phyloP scores from a whole-genome alignment of 2,329 filamentous ascomycete species.

The Penicillium sp. region DNA sequence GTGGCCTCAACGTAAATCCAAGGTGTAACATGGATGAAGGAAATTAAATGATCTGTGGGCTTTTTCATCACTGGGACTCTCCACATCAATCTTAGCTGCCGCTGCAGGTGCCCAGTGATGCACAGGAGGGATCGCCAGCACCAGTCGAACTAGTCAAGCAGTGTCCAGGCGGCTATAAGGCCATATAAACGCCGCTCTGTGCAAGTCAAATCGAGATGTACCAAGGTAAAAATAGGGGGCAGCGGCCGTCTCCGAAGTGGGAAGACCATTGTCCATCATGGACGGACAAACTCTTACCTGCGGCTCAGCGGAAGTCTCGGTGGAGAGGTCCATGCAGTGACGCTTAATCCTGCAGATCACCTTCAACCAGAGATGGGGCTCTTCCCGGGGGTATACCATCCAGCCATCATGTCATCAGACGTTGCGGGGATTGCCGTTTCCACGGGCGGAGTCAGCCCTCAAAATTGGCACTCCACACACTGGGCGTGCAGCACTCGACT shows the following conservation, averaged over 20 bases:
- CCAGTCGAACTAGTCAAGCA: no score
- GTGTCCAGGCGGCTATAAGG: no score
- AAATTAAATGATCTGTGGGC: no score
- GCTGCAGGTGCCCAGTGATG: no score
- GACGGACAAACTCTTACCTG: slow-evolving; percentile 24
- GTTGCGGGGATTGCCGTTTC: slow-evolving; percentile 22
- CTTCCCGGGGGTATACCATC: slow-evolving; percentile 7
- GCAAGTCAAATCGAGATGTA: not conserved
- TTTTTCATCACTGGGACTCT: no score
- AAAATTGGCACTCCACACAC: slow-evolving; percentile 9
- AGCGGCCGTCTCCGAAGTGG: slow-evolving; percentile 11
- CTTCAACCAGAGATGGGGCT: slow-evolving; percentile 6
- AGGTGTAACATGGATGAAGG: no score
- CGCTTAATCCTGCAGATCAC: slow-evolving; percentile 11
- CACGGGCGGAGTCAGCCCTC: not conserved
- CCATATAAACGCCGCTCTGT: no score
- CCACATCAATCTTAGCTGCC: no score
- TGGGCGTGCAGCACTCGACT: slow-evolving; percentile 34
- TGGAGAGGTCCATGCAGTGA: slow-evolving; percentile 13
- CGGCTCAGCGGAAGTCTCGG: slow-evolving; percentile 19
- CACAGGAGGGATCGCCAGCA: no score
- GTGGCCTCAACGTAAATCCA: no score
- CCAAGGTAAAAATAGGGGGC: slow-evolving; percentile 11
- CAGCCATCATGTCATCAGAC: slow-evolving; percentile 25
- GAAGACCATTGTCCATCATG: slow-evolving; percentile 7